Evolutionary conservation across 2,329 filamentous ascomycete genomes (phyloP), one percentile per base, ranked within the genome.

Genomic region (Exophiala bonariae): DNA sequence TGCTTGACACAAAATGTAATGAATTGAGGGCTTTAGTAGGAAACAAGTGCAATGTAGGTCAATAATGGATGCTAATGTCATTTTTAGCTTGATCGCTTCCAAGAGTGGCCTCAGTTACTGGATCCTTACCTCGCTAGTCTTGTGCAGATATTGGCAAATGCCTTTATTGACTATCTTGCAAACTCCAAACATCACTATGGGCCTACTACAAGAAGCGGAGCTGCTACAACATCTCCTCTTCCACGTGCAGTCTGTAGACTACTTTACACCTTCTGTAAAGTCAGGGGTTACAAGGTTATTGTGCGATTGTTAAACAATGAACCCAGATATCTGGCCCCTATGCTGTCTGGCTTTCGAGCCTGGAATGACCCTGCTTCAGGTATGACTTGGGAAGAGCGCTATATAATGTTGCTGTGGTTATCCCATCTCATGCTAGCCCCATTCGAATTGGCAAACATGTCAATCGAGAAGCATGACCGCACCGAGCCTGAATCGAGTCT

Each of bases 31-130:
- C 39, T 17, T 47, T 59, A 47, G 54, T 62, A 36, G 55, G 51
- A 20, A 38, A 9, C 22, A 33, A 18, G 16, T 18, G 28, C 30
- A 17, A 20, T n/a, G 41, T 20, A 23, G 17, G 38, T 35, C 17
- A 23, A 30, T 18, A 2, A 18, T 37, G n/a, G 18, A 8, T 37
- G 10, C 35, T 20, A 20, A 20, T 20, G 14, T 22, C 13, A n/a
- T 41, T 23, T 45, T 53, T 48, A 74, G 73, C 81, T 99, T 40
- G 90, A 96, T 58, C 83, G 87, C 2, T 99, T 97, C 59, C 92
- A 97, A 75, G 91, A 96, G 73, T 85, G 95, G 56, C 93, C 93
- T 14, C 93, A 99, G 66, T 78, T 97, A 31, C 79, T 99, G 19
- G 93, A 99, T 68, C 82, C 89, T 8, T 81, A 92, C 66, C 77